These are phyloP conservation scores for Mimosa pudica DNA, from an alignment of 306 rosid genomes.

Conservation along the genomic window DNA sequence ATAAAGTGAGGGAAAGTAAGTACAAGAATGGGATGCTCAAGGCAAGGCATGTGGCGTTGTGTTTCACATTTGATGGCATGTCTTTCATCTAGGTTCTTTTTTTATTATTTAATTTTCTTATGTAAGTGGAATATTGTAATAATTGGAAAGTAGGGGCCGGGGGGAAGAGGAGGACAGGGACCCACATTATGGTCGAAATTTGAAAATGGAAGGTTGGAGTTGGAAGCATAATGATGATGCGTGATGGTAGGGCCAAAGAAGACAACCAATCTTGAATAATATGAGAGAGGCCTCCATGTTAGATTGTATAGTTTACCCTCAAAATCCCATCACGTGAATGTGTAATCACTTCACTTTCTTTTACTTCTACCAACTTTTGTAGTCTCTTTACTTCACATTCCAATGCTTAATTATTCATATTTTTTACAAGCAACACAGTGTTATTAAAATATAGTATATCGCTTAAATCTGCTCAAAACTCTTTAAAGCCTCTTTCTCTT, in stretches of 20 bases:
- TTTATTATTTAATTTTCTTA: not conserved
- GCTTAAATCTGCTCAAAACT: not conserved
- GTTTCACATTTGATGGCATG: constrained; percentile 95
- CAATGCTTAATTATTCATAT: not conserved
- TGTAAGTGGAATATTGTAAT: not conserved
- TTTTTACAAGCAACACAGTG: not conserved
- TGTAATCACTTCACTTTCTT: constrained; percentile 36
- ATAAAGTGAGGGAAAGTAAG: constrained; percentile 52
- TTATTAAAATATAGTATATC: not conserved
- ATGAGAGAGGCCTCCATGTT: constrained; percentile 41
- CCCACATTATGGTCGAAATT: not conserved
- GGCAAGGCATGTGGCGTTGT: constrained; percentile 86
- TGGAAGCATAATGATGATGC: constrained; percentile 40
- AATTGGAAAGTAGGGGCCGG: not conserved
- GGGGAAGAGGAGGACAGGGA: not conserved
- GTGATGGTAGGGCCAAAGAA: constrained; percentile 41
- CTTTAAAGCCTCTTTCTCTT: not conserved
- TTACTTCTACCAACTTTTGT: not conserved
- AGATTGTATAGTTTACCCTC: not conserved
- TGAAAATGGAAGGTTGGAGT: constrained; percentile 2
- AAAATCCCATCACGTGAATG: constrained; percentile 25
- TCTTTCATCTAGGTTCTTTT: constrained; percentile 36
- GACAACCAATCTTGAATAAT: constrained; percentile 31
- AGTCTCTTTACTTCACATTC: not conserved
- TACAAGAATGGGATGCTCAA: constrained; percentile 79